Conservation (phyloP, 2,329 filamentous ascomycete species). For the Xylariaceae sp. region DNA sequence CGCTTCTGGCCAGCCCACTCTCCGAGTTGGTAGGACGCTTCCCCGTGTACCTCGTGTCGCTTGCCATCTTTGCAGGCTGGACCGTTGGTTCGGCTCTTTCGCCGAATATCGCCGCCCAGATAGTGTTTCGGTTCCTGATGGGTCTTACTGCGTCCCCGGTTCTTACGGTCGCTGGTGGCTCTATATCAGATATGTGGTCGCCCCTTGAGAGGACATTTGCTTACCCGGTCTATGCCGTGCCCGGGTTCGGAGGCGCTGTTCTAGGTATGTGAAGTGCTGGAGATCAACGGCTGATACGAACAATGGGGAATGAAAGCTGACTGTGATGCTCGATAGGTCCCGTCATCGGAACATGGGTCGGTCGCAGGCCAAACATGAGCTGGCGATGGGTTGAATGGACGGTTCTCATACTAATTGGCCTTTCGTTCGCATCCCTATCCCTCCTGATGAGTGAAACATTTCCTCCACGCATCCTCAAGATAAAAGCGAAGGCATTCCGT, state of each 20-base stretch:
- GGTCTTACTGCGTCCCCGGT: slow-evolving; percentile 45
- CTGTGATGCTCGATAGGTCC: slow-evolving; percentile 20
- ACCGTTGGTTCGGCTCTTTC: slow-evolving; percentile 42
- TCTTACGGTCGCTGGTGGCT: slow-evolving; percentile 40
- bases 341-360: slow-evolving; percentile 26
- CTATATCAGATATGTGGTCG: slow-evolving; percentile 38
- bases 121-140: slow-evolving; percentile 46
- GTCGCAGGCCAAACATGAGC: slow-evolving; percentile 13
- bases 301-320: too few species aligned
- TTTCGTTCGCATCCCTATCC: slow-evolving; percentile 17
- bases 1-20: slow-evolving; percentile 35
- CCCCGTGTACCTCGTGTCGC: slow-evolving; percentile 36
- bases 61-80: slow-evolving; percentile 41
- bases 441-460: slow-evolving; percentile 32
- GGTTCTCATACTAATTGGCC: slow-evolving; percentile 25
- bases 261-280: slow-evolving; percentile 19
- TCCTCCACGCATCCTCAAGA: slow-evolving; percentile 25
- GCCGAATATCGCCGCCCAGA: slow-evolving; percentile 39
- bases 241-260: slow-evolving; percentile 20
- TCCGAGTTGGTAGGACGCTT: slow-evolving; percentile 38
- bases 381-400: slow-evolving; percentile 39
- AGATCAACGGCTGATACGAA: too few species aligned
- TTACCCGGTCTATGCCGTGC: slow-evolving; percentile 26
- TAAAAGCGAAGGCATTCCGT: slow-evolving; percentile 26
- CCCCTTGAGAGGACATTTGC: slow-evolving; percentile 21